Base-by-base conservation (phyloP, 768 basidiomycete genomes). In the Piloderma croceum region DNA sequence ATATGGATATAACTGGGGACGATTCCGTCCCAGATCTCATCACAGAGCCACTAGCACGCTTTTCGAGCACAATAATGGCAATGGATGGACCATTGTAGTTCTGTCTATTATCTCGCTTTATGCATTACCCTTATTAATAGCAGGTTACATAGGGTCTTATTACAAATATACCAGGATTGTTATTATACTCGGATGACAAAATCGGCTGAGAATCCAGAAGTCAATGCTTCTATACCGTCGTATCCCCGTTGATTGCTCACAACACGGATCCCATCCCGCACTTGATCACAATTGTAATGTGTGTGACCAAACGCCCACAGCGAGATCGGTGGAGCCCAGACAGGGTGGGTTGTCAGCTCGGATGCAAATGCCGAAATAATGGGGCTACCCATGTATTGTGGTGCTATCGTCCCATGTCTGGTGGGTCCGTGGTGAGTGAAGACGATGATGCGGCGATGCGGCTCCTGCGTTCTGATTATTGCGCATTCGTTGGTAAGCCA, bases 351-450 rank as follows among this genome's bases (percentile, higher is more conserved):
- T 2, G 51, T 51, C 18, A 66, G 45, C 38, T 64, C 64, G 3
- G 59, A 63, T 18, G 56, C 53, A 36, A 62, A 66, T 10, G 56
- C 63, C 19, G 58, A 55, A 39, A 38, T 46, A 18, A 38, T 55
- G 9, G 51, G 45, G 12, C 56, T 45, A 23, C 47, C 60, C 3
- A 35, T 31, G 45, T 46, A 60, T 42, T 45, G 52, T 6, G 65
- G 64, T 34, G 66, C 53, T 17, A 51, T 38, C 11, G 65, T 63
- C 12, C 60, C 65, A 6, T 50, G 42, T 23, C 53, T 47, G 5
- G 67, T 68, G 13, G 68, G 68, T 1, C 65, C 63, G 42, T 70
- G 63, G 42, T 70, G 68, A 9, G 65, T 64, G 46, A 69, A 59
- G 7, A 70, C 52, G 15, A 63, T 47, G 6, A 69, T 43, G 15